Percentiles rank a stretch among this genome's conserved stretches.
phyloP scores from a whole-genome alignment of 768 basidiomycete species.

The Collybia mongolica region DNA sequence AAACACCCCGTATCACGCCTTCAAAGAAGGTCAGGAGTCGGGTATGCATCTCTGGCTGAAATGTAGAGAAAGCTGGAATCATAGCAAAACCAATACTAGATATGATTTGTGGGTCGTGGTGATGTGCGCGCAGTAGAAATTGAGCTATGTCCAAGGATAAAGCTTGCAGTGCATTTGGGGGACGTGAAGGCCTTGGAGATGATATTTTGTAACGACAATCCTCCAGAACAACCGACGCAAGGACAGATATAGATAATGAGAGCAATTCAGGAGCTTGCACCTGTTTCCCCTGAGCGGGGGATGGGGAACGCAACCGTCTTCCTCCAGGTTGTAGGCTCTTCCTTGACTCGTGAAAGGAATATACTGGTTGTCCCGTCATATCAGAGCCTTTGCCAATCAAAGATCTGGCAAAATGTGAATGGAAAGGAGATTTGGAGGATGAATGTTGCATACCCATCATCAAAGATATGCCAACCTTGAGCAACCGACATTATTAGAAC shows the following conservation, averaged over 20 bases:
- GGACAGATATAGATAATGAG: constrained; percentile 54
- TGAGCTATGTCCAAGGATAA: constrained; percentile 71
- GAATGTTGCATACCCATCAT: constrained; percentile 39
- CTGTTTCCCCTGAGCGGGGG: constrained; percentile 30
- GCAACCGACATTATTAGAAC: constrained; percentile 52
- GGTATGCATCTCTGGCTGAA: constrained; percentile 58
- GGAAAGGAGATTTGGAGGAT: background rate
- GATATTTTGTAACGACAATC: constrained; percentile 70
- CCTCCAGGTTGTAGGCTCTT: constrained; percentile 40
- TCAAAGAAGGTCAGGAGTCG: constrained; percentile 68
- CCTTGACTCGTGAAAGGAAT: constrained; percentile 45
- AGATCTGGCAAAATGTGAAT: constrained; percentile 12
- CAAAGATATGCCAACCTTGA: constrained; percentile 65
- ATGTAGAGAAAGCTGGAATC: constrained; percentile 74
- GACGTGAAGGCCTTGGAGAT: constrained; percentile 59
- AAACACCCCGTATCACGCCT: constrained; percentile 52
- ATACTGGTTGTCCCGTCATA: constrained; percentile 27
- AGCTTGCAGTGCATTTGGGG: constrained; percentile 76
- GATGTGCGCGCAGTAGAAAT: constrained; percentile 56
- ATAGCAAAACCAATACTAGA: constrained; percentile 66
- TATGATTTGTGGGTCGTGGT: constrained; percentile 47
- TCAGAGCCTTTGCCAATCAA: constrained; percentile 15
- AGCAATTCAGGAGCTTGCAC: constrained; percentile 51
- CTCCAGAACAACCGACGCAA: constrained; percentile 63
- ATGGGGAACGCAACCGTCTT: constrained; percentile 56